Percentiles rank a stretch among this genome's conserved stretches.
Evolutionary conservation across 129 eudicot genomes (phyloP).

Genomic region (Oenanthe sinensis): DNA sequence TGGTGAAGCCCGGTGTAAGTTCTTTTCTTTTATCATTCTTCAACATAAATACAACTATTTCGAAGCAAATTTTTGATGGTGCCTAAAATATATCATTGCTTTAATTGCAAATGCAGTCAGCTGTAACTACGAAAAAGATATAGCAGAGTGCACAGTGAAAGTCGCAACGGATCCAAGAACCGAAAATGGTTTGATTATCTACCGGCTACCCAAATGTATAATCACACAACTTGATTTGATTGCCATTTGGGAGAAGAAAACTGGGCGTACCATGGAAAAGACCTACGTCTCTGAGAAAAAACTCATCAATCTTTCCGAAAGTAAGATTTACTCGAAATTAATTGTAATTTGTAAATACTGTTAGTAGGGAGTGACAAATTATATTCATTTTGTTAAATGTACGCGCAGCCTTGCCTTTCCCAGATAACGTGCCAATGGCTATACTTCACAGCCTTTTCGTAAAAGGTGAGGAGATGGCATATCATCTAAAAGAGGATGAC

Average conservation of each 20-base stretch:
- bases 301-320: background rate
- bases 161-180: constrained; percentile 10
- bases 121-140: constrained; percentile 24
- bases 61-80: background rate
- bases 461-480: constrained; percentile 12
- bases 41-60: background rate
- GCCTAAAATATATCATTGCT: background rate
- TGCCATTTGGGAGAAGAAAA: constrained; percentile 9
- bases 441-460: constrained; percentile 18
- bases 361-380: background rate
- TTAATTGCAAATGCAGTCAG: constrained; percentile 5
- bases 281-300: background rate
- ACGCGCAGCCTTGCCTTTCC: constrained; percentile 10
- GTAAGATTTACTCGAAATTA: background rate
- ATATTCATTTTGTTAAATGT: background rate
- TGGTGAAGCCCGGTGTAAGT: constrained; percentile 21
- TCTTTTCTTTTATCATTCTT: background rate
- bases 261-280: constrained; percentile 12
- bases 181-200: constrained; percentile 10
- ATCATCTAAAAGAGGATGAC: constrained; percentile 18
- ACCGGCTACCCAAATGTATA: background rate
- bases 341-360: background rate
- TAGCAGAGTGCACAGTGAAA: constrained; percentile 14
- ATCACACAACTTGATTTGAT: constrained; percentile 5
- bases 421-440: constrained; percentile 8